Percentiles rank a stretch among this genome's conserved stretches.
Evolutionary conservation across 805 yeast species (phyloP).

Genomic region (Spathaspora girioi): DNA sequence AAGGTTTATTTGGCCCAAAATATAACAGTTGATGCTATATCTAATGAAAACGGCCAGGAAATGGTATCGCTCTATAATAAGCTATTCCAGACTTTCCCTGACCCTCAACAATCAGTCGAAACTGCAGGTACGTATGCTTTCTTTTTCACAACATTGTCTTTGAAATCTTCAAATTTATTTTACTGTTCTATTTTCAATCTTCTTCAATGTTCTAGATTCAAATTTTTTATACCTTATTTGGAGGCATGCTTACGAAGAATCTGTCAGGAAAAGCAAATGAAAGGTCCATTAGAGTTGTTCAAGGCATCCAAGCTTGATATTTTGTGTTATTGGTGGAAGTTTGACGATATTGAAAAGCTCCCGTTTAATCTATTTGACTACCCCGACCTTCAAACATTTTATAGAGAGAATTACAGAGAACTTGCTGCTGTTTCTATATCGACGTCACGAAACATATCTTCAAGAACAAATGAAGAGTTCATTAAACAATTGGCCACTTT

Average conservation of each 20-base stretch:
- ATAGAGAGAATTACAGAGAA: constrained; percentile 28
- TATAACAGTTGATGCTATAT: constrained; percentile 6
- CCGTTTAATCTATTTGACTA: constrained; percentile 43
- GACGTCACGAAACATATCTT: constrained; percentile 1
- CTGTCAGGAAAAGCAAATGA: constrained; percentile 13
- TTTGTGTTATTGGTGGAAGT: constrained; percentile 43
- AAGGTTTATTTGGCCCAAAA: constrained; percentile 15
- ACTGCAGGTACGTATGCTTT: constrained; percentile 32
- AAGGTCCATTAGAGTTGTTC: constrained; percentile 20
- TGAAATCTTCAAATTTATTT: constrained; percentile 24
- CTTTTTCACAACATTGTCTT: constrained; percentile 30
- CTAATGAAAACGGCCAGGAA: not conserved
- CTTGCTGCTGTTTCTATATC: constrained; percentile 34
- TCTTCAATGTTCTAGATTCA: constrained; percentile 35
- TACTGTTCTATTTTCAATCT: constrained; percentile 37
- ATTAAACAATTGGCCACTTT: constrained; percentile 12
- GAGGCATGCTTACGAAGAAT: constrained; percentile 19
- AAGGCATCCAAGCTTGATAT: constrained; percentile 28
- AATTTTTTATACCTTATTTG: constrained; percentile 27
- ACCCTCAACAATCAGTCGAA: constrained; percentile 39
- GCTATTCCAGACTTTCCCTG: constrained; percentile 23
- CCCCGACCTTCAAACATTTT: constrained; percentile 22
- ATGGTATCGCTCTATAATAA: constrained; percentile 19
- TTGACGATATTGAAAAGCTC: constrained; percentile 28
- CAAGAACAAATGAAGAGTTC: not conserved